These are phyloP conservation scores for Hippophae gyantsensis DNA, from an alignment of 306 rosid species.

Conservation along the genomic window DNA sequence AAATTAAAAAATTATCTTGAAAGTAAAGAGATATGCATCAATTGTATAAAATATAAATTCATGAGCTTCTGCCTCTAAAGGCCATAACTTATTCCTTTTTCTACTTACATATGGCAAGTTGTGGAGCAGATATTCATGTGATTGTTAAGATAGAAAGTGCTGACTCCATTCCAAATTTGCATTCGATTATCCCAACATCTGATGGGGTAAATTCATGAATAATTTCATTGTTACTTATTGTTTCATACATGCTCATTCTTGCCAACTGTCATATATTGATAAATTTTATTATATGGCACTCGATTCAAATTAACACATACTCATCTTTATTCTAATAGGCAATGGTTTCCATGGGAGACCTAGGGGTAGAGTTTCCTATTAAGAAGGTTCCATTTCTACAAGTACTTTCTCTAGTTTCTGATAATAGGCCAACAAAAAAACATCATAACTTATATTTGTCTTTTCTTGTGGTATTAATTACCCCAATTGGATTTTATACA, in stretches of 20 bases:
- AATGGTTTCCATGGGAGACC: slow-evolving; percentile 65
- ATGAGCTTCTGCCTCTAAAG: slow-evolving; percentile 1
- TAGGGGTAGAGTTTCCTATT: slow-evolving; percentile 61
- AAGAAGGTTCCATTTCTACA: slow-evolving; percentile 59
- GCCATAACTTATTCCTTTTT: too few relatives aligned
- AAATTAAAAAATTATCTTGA: slow-evolving; percentile 81
- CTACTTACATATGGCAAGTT: too few relatives aligned
- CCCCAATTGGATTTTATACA: too few relatives aligned
- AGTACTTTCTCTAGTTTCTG: slow-evolving; percentile 21
- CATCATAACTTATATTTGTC: background rate
- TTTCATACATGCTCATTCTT: background rate
- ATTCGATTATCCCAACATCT: slow-evolving; percentile 77
- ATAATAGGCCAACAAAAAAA: slow-evolving; percentile 3
- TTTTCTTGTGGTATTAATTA: background rate
- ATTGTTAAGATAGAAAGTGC: slow-evolving; percentile 31
- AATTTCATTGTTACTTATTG: slow-evolving; percentile 12
- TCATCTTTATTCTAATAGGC: slow-evolving; percentile 22
- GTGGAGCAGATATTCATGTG: too few relatives aligned
- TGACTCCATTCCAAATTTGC: slow-evolving; percentile 85
- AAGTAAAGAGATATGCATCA: slow-evolving; percentile 32
- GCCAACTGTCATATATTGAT: background rate
- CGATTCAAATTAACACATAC: slow-evolving; percentile 4
- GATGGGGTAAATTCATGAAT: slow-evolving; percentile 40
- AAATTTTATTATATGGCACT: background rate
- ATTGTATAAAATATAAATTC: background rate